A percentile compares a stretch with the other conserved stretches of the same genome.
These are phyloP conservation scores for Solanum commersonii DNA, from an alignment of 257 asterid genomes.

Conservation along the genomic window DNA sequence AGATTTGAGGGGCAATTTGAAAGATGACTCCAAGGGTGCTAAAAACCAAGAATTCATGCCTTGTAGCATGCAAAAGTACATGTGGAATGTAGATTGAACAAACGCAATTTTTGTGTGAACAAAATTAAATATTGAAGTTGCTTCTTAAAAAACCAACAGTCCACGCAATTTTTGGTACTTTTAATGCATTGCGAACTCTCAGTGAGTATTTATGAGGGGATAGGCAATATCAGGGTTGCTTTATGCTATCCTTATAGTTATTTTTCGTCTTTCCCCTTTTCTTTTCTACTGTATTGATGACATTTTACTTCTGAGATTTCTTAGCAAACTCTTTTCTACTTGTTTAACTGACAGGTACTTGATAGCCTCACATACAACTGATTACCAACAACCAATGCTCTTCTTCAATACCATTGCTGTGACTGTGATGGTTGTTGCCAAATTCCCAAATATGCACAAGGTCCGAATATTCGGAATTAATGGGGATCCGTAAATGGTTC, in stretches of 20 bases:
- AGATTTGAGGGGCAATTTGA: neutral
- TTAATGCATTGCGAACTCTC: neutral
- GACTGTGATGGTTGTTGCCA: slow-evolving; percentile 61
- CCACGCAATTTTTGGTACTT: neutral
- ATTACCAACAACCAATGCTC: slow-evolving; percentile 76
- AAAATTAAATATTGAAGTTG: neutral
- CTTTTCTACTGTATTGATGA: neutral
- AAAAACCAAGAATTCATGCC: neutral
- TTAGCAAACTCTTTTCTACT: neutral
- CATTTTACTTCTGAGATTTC: neutral
- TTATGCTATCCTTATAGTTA: neutral
- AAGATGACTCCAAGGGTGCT: neutral
- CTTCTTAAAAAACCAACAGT: neutral
- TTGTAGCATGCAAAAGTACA: neutral
- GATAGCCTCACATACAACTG: slow-evolving; percentile 86
- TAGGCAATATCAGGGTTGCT: neutral
- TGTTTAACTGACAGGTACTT: slow-evolving; percentile 45
- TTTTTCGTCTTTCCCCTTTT: neutral
- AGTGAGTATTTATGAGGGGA: neutral
- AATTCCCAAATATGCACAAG: slow-evolving; percentile 90
- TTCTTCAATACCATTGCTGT: slow-evolving; percentile 71
- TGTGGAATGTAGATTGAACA: neutral
- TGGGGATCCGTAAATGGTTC: slow-evolving; percentile 42
- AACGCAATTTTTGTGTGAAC: neutral
- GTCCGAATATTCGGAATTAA: slow-evolving; percentile 85